A percentile compares a stretch with the other conserved stretches of the same genome.
These are phyloP conservation scores for Sambucus nigra DNA, from an alignment of 129 eudicot genomes.

Conservation along the genomic window DNA sequence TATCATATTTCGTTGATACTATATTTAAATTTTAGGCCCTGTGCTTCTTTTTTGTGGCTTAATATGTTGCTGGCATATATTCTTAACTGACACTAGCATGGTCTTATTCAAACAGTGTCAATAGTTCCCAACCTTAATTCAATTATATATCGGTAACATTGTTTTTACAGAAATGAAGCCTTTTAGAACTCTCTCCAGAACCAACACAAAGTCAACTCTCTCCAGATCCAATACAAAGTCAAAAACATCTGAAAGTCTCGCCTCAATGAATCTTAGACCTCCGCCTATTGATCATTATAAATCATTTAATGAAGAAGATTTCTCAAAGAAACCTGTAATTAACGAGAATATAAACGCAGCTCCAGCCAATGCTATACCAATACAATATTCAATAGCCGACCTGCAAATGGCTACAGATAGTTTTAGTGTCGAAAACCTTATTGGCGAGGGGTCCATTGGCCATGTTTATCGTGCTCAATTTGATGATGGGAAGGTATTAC, in stretches of 20 bases:
- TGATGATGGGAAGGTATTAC: slow-evolving; percentile 73
- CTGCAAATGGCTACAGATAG: slow-evolving; percentile 90
- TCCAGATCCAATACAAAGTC: slow-evolving; percentile 27
- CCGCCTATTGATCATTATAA: slow-evolving; percentile 75
- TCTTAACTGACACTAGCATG: neutral
- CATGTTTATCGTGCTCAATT: slow-evolving; percentile 83
- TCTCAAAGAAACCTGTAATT: slow-evolving; percentile 46
- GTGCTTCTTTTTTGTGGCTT: neutral
- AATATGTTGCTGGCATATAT: neutral
- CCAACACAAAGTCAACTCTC: slow-evolving; percentile 32
- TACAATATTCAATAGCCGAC: slow-evolving; percentile 73
- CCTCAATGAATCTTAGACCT: slow-evolving; percentile 64
- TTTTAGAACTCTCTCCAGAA: slow-evolving; percentile 35
- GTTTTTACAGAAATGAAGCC: slow-evolving; percentile 44
- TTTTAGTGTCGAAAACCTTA: slow-evolving; percentile 65
- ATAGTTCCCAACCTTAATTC: neutral
- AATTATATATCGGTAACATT: neutral
- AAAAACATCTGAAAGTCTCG: slow-evolving; percentile 47
- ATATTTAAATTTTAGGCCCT: too few relatives aligned
- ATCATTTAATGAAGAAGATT: slow-evolving; percentile 74
- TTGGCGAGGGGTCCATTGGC: slow-evolving; percentile 92
- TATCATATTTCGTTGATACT: too few relatives aligned
- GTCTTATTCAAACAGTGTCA: neutral
- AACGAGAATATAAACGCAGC: slow-evolving; percentile 48
- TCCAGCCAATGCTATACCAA: slow-evolving; percentile 46